These are phyloP conservation scores for Acanthamoeba castellanii DNA, from an alignment of 208 protist genomes.

Conservation along the genomic window DNA sequence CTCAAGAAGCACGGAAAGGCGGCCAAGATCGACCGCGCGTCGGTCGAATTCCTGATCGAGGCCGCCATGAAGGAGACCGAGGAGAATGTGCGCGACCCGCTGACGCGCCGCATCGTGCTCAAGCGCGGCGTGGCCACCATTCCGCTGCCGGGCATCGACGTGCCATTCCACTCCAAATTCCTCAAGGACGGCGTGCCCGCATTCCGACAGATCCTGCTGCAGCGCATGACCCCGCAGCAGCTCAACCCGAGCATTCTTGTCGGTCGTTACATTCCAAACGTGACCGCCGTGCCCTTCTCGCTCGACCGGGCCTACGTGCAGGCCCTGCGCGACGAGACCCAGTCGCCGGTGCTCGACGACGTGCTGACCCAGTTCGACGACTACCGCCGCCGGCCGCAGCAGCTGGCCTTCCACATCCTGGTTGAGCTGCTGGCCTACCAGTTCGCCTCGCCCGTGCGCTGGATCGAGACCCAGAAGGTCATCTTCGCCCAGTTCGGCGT, in stretches of 20 bases:
- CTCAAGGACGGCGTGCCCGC: slow-evolving; percentile 87
- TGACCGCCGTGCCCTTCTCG: slow-evolving; percentile 87
- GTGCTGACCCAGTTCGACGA: slow-evolving; percentile 81
- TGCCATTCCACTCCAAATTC: slow-evolving; percentile 91
- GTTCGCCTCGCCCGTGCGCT: slow-evolving; percentile 92
- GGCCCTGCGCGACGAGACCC: slow-evolving; percentile 80
- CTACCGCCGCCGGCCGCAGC: slow-evolving; percentile 69
- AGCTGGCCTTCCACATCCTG: slow-evolving; percentile 83
- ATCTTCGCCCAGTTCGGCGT: slow-evolving; percentile 84
- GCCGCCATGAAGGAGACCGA: slow-evolving; percentile 64
- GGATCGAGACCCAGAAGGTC: slow-evolving; percentile 91
- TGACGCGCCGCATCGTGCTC: slow-evolving; percentile 77
- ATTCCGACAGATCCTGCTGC: slow-evolving; percentile 87
- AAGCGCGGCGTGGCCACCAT: slow-evolving; percentile 88
- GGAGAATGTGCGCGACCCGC: slow-evolving; percentile 70
- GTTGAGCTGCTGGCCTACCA: slow-evolving; percentile 91
- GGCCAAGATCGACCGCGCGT: slow-evolving; percentile 71
- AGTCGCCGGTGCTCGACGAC: slow-evolving; percentile 79
- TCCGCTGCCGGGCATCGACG: slow-evolving; percentile 91
- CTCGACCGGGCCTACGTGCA: slow-evolving; percentile 83
- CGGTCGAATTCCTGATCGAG: slow-evolving; percentile 67
- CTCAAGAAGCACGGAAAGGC: slow-evolving; percentile 72
- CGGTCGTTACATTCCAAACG: slow-evolving; percentile 90
- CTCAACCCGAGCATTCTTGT: slow-evolving; percentile 80
- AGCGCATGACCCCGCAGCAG: slow-evolving; percentile 58